phyloP scores from a whole-genome alignment of 1,284 basidiomycete species.

The Boletus hoseneyae region DNA sequence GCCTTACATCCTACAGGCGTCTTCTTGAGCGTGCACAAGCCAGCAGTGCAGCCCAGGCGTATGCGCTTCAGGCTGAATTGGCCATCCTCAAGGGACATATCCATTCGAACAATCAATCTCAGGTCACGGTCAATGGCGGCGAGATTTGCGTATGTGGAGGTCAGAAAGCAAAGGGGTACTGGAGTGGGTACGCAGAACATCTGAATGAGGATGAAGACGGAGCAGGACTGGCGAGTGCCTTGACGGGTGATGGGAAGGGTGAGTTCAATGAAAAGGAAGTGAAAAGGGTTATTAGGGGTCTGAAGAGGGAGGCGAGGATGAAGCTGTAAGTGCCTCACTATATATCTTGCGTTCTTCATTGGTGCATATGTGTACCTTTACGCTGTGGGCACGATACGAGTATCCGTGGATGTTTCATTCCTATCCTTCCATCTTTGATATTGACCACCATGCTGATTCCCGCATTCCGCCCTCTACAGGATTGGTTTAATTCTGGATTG shows the following conservation, averaged over 20 bases:
- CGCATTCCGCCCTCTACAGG: slow-evolving; percentile 26
- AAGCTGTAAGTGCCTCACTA: slow-evolving; percentile 51
- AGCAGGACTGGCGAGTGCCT: slow-evolving; percentile 12
- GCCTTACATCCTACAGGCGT: slow-evolving; percentile 69
- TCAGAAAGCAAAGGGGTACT: slow-evolving; percentile 54
- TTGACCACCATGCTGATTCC: slow-evolving; percentile 14
- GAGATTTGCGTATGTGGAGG: slow-evolving; percentile 60
- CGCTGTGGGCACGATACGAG: neutral
- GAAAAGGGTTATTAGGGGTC: slow-evolving; percentile 54
- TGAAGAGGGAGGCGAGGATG: slow-evolving; percentile 67
- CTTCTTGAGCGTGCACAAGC: slow-evolving; percentile 74
- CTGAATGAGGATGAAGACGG: slow-evolving; percentile 37
- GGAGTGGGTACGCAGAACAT: slow-evolving; percentile 55
- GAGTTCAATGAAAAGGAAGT: slow-evolving; percentile 67
- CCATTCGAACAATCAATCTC: slow-evolving; percentile 8
- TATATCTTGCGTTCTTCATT: neutral
- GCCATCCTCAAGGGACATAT: slow-evolving; percentile 36
- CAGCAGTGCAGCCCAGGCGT: slow-evolving; percentile 70
- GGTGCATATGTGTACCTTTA: neutral
- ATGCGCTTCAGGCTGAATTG: slow-evolving; percentile 75
- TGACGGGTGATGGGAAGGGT: slow-evolving; percentile 31
- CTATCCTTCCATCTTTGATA: neutral
- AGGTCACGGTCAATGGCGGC: slow-evolving; percentile 5
- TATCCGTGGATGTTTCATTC: neutral
- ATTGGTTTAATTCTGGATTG: slow-evolving; percentile 61